Percentiles rank a stretch among this genome's conserved stretches.
These are phyloP conservation scores for Boletus vermiculosoides DNA, from an alignment of 768 basidiomycete genomes.

Conservation along the genomic window DNA sequence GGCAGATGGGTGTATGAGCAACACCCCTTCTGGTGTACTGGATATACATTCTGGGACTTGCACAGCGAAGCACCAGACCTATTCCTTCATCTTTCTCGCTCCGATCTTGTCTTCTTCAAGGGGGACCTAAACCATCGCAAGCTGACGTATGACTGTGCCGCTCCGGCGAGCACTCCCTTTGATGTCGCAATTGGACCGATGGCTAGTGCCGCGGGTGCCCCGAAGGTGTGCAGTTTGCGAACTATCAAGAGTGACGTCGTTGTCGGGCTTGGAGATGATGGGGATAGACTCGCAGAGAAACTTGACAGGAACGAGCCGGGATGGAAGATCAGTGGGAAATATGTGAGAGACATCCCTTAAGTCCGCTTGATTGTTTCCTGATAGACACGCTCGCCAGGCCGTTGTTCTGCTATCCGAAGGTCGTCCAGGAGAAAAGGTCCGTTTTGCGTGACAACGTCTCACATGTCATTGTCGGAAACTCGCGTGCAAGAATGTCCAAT, in stretches of 20 bases:
- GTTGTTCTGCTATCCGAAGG: conserved; percentile 86
- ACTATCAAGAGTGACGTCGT: conserved; percentile 97
- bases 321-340: conserved; percentile 98
- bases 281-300: conserved; percentile 68
- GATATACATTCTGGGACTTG: conserved; percentile 90
- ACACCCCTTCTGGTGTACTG: conserved; percentile 95
- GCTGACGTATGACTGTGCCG: conserved; percentile 83
- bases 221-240: conserved; percentile 79
- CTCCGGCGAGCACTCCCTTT: conserved; percentile 85
- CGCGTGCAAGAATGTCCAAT: not conserved
- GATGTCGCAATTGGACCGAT: conserved; percentile 90
- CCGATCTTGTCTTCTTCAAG: conserved; percentile 92
- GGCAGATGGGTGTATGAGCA: conserved; percentile 95
- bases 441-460: conserved; percentile 50
- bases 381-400: conserved; percentile 48
- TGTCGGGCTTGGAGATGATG: conserved; percentile 72
- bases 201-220: conserved; percentile 85
- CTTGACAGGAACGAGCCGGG: conserved; percentile 87
- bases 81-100: conserved; percentile 87
- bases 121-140: conserved; percentile 94
- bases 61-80: conserved; percentile 84
- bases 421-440: conserved; percentile 84
- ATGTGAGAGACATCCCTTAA: conserved; percentile 52
- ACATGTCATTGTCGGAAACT: not conserved
- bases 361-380: conserved; percentile 10